Evolutionary conservation across 148 eudicot genomes (phyloP).

Genomic region (Amaranthus hypochondriacus): DNA sequence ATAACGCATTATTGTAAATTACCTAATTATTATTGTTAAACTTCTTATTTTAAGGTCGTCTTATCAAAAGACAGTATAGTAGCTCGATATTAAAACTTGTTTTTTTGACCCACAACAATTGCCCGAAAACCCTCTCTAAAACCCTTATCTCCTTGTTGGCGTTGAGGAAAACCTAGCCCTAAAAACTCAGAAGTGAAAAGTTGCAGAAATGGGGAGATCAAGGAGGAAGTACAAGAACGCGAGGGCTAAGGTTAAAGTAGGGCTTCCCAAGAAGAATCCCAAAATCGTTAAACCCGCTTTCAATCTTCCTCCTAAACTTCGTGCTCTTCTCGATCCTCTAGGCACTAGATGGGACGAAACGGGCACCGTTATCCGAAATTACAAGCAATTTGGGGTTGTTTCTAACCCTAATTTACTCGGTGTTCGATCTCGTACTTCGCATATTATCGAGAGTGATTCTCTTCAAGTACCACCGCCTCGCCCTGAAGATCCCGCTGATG

Average conservation of each 20-base stretch:
- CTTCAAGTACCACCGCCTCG: conserved; percentile 60
- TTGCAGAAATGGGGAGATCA: conserved; percentile 71
- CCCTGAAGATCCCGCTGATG: conserved; percentile 14
- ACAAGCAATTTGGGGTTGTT: conserved; percentile 84
- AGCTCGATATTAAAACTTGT: too few species aligned
- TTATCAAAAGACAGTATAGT: too few species aligned
- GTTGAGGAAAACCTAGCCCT: not conserved
- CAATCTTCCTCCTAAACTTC: conserved; percentile 76
- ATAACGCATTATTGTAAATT: too few species aligned
- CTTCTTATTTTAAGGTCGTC: too few species aligned
- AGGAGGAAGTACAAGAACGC: conserved; percentile 76
- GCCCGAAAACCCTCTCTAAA: not conserved
- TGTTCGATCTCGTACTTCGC: conserved; percentile 60
- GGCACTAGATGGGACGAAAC: conserved; percentile 71
- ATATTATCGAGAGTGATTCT: conserved; percentile 57
- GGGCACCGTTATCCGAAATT: conserved; percentile 66
- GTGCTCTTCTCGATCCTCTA: conserved; percentile 49
- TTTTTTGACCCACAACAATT: too few species aligned
- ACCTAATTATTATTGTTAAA: too few species aligned
- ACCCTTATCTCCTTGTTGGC: conserved; percentile 15
- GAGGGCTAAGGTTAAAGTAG: conserved; percentile 68
- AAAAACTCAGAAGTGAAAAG: conserved; percentile 13
- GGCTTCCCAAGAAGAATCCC: conserved; percentile 71
- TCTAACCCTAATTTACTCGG: conserved; percentile 82
- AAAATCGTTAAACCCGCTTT: conserved; percentile 65